Conservation (phyloP, 1,284 basidiomycete genomes). For the Ceratobasidium sp. region DNA sequence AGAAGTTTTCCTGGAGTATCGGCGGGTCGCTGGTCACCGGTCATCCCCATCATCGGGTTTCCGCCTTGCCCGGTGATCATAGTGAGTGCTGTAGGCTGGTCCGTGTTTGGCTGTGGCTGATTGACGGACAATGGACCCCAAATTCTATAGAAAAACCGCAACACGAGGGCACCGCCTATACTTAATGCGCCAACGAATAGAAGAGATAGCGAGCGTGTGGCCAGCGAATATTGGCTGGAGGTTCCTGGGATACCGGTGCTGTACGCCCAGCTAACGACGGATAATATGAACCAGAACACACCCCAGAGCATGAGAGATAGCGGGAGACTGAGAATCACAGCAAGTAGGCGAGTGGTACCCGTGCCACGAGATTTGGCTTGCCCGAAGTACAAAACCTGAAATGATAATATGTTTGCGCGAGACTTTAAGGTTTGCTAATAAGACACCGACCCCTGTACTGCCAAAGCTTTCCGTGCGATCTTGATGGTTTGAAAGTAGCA, state of each 20-base stretch:
- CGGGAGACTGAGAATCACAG: conserved; percentile 8
- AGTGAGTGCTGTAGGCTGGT: neutral
- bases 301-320: conserved; percentile 12
- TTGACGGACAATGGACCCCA: conserved; percentile 5
- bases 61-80: conserved; percentile 22
- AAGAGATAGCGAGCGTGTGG: neutral
- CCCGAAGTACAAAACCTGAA: neutral
- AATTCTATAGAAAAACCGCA: conserved; percentile 9
- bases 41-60: conserved; percentile 4
- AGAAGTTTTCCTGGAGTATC: too few species aligned
- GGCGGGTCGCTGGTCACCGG: conserved; percentile 1
- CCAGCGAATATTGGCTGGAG: neutral
- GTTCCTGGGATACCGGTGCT: neutral
- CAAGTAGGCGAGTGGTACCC: conserved; percentile 1
- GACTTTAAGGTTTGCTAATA: too few species aligned
- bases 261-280: conserved; percentile 6
- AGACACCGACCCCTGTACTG: neutral
- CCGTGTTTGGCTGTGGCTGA: neutral
- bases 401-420: neutral
- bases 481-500: conserved; percentile 19
- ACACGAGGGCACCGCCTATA: neutral
- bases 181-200: neutral
- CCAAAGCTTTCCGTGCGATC: conserved; percentile 18
- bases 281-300: conserved; percentile 24
- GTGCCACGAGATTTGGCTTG: conserved; percentile 9